Conservation (phyloP, 1,284 basidiomycete species). For the Sphaerobolus stellatus region DNA sequence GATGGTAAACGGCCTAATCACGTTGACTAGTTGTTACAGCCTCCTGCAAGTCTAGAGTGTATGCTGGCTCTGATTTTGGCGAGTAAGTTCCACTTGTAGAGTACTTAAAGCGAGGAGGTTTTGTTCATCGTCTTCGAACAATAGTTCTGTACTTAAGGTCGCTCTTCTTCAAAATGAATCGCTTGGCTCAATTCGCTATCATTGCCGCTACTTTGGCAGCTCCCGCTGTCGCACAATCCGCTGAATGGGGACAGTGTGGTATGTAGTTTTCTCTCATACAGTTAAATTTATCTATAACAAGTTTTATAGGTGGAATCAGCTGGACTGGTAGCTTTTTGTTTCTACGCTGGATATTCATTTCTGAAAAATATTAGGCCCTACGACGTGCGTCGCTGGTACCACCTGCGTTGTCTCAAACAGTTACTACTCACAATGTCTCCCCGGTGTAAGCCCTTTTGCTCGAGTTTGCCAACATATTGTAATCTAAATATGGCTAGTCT, state of each 20-base stretch:
- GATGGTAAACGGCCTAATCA: too few species aligned
- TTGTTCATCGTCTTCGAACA: not conserved
- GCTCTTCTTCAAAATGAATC: not conserved
- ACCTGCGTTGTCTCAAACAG: conserved; percentile 25
- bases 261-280: conserved; percentile 10
- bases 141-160: not conserved
- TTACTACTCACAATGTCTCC: conserved; percentile 36
- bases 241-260: conserved; percentile 36
- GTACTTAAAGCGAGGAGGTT: not conserved
- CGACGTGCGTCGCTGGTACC: conserved; percentile 34
- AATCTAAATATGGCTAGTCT: too few species aligned
- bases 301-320: conserved; percentile 32
- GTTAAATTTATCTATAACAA: not conserved
- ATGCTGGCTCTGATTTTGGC: not conserved
- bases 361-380: conserved; percentile 19
- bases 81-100: not conserved
- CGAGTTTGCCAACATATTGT: not conserved
- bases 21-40: not conserved
- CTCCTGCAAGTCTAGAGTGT: not conserved
- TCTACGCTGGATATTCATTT: not conserved
- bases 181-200: not conserved
- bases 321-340: conserved; percentile 25
- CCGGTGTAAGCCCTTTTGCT: not conserved
- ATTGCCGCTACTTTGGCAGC: conserved; percentile 13
- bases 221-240: conserved; percentile 30